A percentile compares a stretch with the other conserved stretches of the same genome.
phyloP scores from a whole-genome alignment of 345 rosid species.

The Populus deltoides region DNA sequence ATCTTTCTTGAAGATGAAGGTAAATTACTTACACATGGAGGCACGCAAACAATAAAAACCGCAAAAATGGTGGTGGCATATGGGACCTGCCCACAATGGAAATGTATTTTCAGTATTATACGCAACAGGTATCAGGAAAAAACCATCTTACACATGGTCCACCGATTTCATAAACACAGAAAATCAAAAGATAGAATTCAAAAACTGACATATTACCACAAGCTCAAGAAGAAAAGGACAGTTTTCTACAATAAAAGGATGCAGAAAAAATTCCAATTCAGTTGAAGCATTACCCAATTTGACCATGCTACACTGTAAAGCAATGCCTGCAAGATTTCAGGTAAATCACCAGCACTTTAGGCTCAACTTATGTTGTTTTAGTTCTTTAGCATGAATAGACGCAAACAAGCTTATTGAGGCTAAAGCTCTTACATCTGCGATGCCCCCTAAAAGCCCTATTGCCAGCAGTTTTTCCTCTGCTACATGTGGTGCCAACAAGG shows the following conservation, averaged over 20 bases:
- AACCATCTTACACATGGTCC: neutral
- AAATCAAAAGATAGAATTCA: neutral
- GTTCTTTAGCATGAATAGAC: neutral
- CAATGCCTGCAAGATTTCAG: slow-evolving; percentile 49
- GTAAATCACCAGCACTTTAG: neutral
- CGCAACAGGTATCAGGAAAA: neutral
- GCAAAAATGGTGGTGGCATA: slow-evolving; percentile 47
- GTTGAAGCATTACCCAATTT: slow-evolving; percentile 55
- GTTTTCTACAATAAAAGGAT: neutral
- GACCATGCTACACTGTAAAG: slow-evolving; percentile 76
- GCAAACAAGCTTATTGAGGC: neutral
- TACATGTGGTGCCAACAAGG: slow-evolving; percentile 50
- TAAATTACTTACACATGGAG: slow-evolving; percentile 62
- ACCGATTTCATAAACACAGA: neutral
- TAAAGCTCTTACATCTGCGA: slow-evolving; percentile 36
- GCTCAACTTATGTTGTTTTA: neutral
- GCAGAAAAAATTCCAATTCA: neutral
- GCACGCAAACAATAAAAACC: slow-evolving; percentile 35
- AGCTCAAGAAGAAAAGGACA: neutral
- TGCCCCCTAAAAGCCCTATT: slow-evolving; percentile 51
- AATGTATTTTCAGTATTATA: neutral
- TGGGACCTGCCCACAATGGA: slow-evolving; percentile 56
- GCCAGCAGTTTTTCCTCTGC: slow-evolving; percentile 72
- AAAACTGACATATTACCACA: neutral
- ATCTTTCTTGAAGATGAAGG: neutral